A percentile compares a stretch with the other conserved stretches of the same genome.
These are phyloP conservation scores for Ettlia oleoabundans DNA, from an alignment of 139 green algal genomes.

Conservation along the genomic window DNA sequence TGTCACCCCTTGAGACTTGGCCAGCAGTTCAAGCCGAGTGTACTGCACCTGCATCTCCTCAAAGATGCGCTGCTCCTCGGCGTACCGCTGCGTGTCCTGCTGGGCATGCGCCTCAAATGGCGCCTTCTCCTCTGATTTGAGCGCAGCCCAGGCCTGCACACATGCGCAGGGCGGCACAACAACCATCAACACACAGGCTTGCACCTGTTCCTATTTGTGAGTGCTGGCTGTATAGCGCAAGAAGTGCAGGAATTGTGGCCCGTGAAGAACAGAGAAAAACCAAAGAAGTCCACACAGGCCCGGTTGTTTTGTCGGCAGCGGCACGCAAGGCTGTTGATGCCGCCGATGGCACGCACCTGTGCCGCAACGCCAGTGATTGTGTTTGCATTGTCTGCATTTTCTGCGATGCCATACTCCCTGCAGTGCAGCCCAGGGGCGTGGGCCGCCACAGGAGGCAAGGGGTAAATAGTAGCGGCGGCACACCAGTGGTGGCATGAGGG, in stretches of 20 bases:
- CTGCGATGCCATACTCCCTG: slow-evolving; percentile 16
- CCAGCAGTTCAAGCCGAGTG: not conserved
- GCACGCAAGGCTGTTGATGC: not conserved
- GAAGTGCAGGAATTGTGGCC: not conserved
- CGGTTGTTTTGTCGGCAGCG: no score
- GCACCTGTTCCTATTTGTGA: no score
- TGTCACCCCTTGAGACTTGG: not conserved
- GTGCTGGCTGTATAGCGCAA: not conserved
- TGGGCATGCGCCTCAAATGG: slow-evolving; percentile 26
- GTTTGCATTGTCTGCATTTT: not conserved
- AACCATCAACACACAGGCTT: no score
- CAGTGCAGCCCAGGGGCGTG: not conserved
- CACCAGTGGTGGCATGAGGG: no score
- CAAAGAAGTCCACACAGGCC: no score
- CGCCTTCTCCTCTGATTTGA: not conserved
- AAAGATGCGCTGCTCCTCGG: slow-evolving; percentile 20
- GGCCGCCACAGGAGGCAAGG: no score
- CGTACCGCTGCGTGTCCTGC: slow-evolving; percentile 26
- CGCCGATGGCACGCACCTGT: not conserved
- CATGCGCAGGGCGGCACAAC: no score
- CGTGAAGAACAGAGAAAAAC: not conserved
- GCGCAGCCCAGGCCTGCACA: slow-evolving; percentile 6
- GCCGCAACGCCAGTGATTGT: not conserved
- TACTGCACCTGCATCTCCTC: slow-evolving; percentile 41
- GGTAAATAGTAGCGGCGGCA: no score